Evolutionary conservation across 129 eudicot species (phyloP).

Genomic region (Pulicaria dysenterica): DNA sequence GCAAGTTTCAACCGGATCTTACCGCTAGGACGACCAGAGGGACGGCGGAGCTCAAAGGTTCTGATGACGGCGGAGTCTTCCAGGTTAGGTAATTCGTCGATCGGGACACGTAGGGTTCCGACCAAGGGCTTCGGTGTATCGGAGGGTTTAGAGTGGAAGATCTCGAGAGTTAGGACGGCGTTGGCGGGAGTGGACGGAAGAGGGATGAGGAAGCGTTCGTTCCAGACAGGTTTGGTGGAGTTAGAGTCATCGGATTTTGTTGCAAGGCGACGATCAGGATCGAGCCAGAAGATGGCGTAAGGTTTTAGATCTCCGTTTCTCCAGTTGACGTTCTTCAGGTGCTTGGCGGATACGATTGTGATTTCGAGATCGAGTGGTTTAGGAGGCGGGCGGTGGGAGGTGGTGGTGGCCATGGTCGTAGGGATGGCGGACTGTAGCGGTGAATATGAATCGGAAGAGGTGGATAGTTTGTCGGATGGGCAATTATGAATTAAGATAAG

Average conservation of each 20-base stretch:
- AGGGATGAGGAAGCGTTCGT: conserved; percentile 68
- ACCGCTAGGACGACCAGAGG: conserved; percentile 84
- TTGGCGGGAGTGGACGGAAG: conserved; percentile 44
- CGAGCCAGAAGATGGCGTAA: conserved; percentile 82
- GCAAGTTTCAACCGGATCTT: conserved; percentile 67
- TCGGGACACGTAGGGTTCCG: conserved; percentile 58
- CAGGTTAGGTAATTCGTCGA: conserved; percentile 49
- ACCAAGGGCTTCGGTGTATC: conserved; percentile 77
- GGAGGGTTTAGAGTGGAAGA: conserved; percentile 77
- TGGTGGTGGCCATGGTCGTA: conserved; percentile 42
- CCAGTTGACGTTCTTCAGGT: conserved; percentile 92
- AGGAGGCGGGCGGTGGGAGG: conserved; percentile 43
- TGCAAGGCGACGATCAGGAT: conserved; percentile 75
- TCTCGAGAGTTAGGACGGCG: conserved; percentile 58
- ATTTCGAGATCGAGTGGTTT: conserved; percentile 68
- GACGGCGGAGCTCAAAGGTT: conserved; percentile 70
- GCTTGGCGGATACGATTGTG: conserved; percentile 82
- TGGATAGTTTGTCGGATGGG: background rate
- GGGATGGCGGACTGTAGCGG: background rate
- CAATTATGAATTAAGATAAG: conserved; percentile 20
- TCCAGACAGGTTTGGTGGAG: conserved; percentile 78
- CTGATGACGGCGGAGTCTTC: conserved; percentile 39
- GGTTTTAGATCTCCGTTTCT: conserved; percentile 72
- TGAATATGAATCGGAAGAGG: background rate
- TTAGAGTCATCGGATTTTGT: conserved; percentile 76